A percentile compares a stretch with the other conserved stretches of the same genome.
Evolutionary conservation across 306 rosid species (phyloP).

Genomic region (Cotoneaster glaucophyllus): DNA sequence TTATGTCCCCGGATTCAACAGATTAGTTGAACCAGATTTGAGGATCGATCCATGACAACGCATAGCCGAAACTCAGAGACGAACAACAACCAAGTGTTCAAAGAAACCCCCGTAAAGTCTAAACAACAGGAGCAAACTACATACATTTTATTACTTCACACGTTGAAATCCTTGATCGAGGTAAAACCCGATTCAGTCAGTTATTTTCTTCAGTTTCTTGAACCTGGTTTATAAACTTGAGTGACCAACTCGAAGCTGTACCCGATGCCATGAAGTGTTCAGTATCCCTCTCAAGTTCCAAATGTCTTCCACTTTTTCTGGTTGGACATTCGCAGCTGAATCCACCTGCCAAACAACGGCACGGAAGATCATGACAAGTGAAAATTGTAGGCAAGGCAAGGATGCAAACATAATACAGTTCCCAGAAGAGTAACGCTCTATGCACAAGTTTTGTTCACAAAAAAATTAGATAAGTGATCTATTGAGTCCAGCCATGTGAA

Average conservation of each 20-base stretch:
- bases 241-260: conserved; percentile 64
- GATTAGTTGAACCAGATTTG: background rate
- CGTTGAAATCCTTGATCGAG: background rate
- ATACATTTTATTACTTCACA: background rate
- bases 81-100: background rate
- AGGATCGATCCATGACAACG: background rate
- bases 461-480: background rate
- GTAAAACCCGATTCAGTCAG: too few species aligned
- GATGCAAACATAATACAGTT: background rate
- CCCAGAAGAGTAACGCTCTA: background rate
- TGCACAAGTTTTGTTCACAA: too few species aligned
- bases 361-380: background rate
- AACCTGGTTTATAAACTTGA: conserved; percentile 44
- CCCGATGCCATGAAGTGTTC: conserved; percentile 87
- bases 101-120: background rate
- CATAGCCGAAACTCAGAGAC: background rate
- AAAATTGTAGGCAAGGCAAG: background rate
- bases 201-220: background rate
- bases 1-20: too few species aligned
- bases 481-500: background rate
- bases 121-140: background rate
- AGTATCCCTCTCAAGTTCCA: conserved; percentile 94
- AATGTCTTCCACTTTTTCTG: conserved; percentile 69
- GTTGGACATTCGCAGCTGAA: conserved; percentile 84
- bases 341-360: conserved; percentile 57